These are phyloP conservation scores for Lipomyces kockii DNA, from an alignment of 805 yeast species.

Conservation along the genomic window DNA sequence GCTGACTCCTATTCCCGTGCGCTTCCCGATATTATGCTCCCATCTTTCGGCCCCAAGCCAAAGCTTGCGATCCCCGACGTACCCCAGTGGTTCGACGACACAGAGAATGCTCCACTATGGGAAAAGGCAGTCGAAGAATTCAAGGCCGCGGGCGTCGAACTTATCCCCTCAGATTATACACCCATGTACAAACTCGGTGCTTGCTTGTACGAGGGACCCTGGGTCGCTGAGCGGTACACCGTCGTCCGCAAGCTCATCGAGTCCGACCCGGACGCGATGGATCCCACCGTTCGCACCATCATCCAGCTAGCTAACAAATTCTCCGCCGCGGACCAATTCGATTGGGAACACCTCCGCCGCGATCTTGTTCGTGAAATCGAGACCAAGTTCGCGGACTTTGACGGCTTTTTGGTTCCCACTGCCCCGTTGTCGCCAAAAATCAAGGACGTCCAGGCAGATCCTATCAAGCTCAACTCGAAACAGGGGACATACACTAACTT, in stretches of 20 bases:
- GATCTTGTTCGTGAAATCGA: slow-evolving; percentile 71
- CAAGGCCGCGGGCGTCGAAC: slow-evolving; percentile 58
- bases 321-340: slow-evolving; percentile 82
- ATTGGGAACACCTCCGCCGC: slow-evolving; percentile 84
- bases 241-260: slow-evolving; percentile 74
- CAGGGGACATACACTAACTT: slow-evolving; percentile 99
- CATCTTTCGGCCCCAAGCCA: slow-evolving; percentile 61
- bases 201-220: slow-evolving; percentile 92
- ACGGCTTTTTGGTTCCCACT: slow-evolving; percentile 87
- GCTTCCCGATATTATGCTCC: slow-evolving; percentile 67
- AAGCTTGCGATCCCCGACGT: slow-evolving; percentile 76
- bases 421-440: slow-evolving; percentile 91
- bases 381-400: slow-evolving; percentile 60
- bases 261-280: slow-evolving; percentile 60
- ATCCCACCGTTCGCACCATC: slow-evolving; percentile 79
- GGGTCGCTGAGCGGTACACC: slow-evolving; percentile 95
- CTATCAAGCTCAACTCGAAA: slow-evolving; percentile 76
- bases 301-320: slow-evolving; percentile 76
- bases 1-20: slow-evolving; percentile 81
- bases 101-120: slow-evolving; percentile 75
- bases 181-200: slow-evolving; percentile 80
- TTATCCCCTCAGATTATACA: slow-evolving; percentile 69
- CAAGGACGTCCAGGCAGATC: slow-evolving; percentile 72
- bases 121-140: slow-evolving; percentile 62
- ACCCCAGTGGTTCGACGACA: slow-evolving; percentile 80